Evolutionary conservation across 768 basidiomycete species (phyloP).

Genomic region (Trametes elegans): DNA sequence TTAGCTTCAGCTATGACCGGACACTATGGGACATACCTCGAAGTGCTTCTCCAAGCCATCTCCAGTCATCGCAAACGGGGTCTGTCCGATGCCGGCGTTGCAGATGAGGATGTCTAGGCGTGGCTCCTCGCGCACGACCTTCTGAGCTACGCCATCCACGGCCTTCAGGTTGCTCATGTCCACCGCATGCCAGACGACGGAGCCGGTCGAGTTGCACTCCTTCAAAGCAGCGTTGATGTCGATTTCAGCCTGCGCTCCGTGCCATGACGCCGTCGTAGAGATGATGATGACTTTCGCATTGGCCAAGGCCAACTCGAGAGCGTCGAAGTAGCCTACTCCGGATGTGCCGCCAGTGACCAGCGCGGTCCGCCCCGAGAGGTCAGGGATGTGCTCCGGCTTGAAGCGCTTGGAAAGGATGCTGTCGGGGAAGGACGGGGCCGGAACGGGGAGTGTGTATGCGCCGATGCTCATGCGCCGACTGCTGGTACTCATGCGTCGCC

Average conservation of each 20-base stretch:
- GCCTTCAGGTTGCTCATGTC: slow-evolving; percentile 23
- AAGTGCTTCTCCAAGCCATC: slow-evolving; percentile 29
- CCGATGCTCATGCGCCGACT: slow-evolving; percentile 8
- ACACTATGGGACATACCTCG: slow-evolving; percentile 13
- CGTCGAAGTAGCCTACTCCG: slow-evolving; percentile 30
- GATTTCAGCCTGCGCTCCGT: slow-evolving; percentile 24
- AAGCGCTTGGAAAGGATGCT: slow-evolving; percentile 22
- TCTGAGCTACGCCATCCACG: slow-evolving; percentile 24
- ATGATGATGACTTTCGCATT: slow-evolving; percentile 29
- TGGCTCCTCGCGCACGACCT: slow-evolving; percentile 17
- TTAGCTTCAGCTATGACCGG: background rate
- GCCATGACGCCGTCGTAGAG: slow-evolving; percentile 26
- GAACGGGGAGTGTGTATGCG: slow-evolving; percentile 7
- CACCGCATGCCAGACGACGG: slow-evolving; percentile 24
- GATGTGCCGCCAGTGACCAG: slow-evolving; percentile 29
- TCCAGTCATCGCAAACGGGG: slow-evolving; percentile 23
- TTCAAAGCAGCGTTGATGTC: slow-evolving; percentile 28
- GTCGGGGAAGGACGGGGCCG: background rate
- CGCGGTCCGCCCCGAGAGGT: slow-evolving; percentile 26
- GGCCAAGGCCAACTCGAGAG: slow-evolving; percentile 27
- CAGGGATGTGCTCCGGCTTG: slow-evolving; percentile 26
- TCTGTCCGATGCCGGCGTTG: slow-evolving; percentile 29
- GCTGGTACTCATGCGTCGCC: background rate
- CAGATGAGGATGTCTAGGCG: slow-evolving; percentile 29
- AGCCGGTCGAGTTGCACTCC: slow-evolving; percentile 19